A percentile compares a stretch with the other conserved stretches of the same genome.
phyloP scores from a whole-genome alignment of 1,284 basidiomycete species.

The Rhizoctonia solani region DNA sequence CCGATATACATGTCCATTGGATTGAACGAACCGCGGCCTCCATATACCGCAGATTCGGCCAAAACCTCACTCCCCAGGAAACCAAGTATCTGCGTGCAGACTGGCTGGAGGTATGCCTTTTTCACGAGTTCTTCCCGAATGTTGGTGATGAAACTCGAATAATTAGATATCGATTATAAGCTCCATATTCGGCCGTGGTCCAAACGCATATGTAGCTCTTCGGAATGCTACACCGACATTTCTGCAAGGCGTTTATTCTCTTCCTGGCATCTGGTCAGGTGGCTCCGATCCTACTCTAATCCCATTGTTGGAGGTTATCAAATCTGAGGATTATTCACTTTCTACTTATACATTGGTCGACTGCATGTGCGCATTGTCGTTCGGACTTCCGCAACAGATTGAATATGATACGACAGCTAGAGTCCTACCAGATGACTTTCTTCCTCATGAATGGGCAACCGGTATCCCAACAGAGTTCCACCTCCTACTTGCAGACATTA shows the following conservation, averaged over 20 bases:
- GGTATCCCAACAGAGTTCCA: neutral
- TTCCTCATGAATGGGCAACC: neutral
- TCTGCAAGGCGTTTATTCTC: neutral
- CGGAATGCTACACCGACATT: neutral
- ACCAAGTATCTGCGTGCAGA: neutral
- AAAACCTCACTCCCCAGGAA: neutral
- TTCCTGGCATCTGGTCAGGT: neutral
- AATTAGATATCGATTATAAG: constrained; percentile 1
- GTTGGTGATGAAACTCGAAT: neutral
- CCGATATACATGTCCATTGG: neutral
- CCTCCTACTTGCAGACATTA: constrained; percentile 3
- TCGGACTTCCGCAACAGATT: neutral
- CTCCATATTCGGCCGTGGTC: neutral
- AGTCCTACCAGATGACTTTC: neutral
- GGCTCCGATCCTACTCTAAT: neutral
- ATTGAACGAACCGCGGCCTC: neutral
- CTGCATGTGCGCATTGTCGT: constrained; percentile 1
- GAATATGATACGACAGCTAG: constrained; percentile 12
- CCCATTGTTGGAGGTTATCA: constrained; percentile 1
- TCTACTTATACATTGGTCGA: constrained; percentile 1
- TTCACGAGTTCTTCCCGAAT: neutral
- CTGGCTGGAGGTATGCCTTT: constrained; percentile 3
- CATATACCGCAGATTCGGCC: neutral
- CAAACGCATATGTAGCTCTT: neutral
- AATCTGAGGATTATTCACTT: neutral